These are phyloP conservation scores for Gynochthodes officinalis DNA, from an alignment of 257 asterid species.

Conservation along the genomic window DNA sequence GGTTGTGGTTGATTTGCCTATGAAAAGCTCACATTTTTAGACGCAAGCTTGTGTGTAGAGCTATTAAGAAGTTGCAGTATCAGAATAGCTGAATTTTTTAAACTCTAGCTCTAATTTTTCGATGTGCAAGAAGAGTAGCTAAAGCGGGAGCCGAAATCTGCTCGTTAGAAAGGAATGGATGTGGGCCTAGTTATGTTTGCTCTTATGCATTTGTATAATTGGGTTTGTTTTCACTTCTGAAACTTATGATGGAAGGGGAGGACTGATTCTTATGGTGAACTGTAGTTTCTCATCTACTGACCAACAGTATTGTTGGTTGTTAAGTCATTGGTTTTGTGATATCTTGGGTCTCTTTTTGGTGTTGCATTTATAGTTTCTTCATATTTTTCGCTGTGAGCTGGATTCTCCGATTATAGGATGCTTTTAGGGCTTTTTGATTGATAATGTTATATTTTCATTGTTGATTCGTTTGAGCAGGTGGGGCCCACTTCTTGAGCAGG, in stretches of 20 bases:
- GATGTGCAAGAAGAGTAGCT: neutral
- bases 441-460: neutral
- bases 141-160: neutral
- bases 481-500: conserved; percentile 82
- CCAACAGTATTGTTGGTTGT: neutral
- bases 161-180: neutral
- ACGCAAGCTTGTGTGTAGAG: neutral
- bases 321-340: neutral
- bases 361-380: neutral
- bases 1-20: neutral
- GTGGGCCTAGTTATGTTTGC: neutral
- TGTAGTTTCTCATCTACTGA: neutral
- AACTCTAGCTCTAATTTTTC: neutral
- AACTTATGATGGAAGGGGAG: neutral
- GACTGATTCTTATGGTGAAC: too few species aligned
- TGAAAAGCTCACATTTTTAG: neutral
- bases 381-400: neutral
- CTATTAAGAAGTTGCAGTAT: neutral
- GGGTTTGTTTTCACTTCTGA: neutral
- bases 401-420: neutral
- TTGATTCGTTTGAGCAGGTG: conserved; percentile 42
- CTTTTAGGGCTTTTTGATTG: neutral
- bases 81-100: neutral
- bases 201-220: neutral
- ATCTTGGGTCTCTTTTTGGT: neutral